Percentiles rank a stretch among this genome's conserved stretches.
phyloP scores from a whole-genome alignment of 345 rosid species.

The Gossypium ekmanianum region DNA sequence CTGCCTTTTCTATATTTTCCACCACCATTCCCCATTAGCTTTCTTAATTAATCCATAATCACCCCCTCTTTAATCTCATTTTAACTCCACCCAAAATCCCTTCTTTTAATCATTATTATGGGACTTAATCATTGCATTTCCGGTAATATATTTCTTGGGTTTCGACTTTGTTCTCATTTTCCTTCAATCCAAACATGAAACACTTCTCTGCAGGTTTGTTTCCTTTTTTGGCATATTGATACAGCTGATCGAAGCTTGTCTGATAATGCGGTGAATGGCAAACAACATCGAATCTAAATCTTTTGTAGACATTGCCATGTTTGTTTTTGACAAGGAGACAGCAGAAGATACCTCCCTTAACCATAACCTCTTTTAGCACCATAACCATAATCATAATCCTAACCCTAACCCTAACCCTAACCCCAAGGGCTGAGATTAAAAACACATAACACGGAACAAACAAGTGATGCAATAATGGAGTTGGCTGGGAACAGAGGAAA shows the following conservation, averaged over 20 bases:
- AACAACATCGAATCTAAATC: neutral
- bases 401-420: neutral
- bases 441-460: neutral
- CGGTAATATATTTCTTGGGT: neutral
- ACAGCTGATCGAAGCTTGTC: slow-evolving; percentile 1
- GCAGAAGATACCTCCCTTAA: neutral
- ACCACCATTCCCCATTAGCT: neutral
- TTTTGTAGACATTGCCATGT: slow-evolving; percentile 4
- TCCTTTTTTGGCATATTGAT: neutral
- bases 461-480: neutral
- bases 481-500: neutral
- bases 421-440: neutral
- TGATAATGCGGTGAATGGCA: neutral
- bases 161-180: neutral
- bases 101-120: no score
- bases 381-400: neutral
- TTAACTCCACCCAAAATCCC: neutral
- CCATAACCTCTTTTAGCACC: neutral
- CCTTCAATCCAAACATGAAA: neutral
- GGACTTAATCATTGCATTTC: neutral
- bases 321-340: slow-evolving; percentile 11
- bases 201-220: neutral
- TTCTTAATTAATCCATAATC: neutral
- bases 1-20: neutral
- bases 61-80: neutral